Percentiles rank a stretch among this genome's conserved stretches.
phyloP scores from a whole-genome alignment of 148 eudicot species.

The Salicornia ramosissima region DNA sequence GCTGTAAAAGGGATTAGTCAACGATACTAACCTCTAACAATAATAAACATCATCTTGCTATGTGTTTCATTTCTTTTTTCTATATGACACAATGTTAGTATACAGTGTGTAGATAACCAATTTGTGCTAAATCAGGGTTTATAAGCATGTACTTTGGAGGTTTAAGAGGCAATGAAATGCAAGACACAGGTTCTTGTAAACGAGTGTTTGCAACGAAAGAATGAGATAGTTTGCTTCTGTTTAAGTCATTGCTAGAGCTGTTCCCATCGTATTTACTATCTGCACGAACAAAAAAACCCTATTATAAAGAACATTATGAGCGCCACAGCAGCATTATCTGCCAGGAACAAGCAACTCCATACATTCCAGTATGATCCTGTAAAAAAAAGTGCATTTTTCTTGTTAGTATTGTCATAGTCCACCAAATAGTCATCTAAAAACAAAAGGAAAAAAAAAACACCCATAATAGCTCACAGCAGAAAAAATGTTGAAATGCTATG shows the following conservation, averaged over 20 bases:
- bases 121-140: not conserved
- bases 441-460: not conserved
- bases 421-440: not conserved
- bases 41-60: slow-evolving; percentile 8
- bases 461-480: not conserved
- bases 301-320: not conserved
- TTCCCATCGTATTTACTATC: not conserved
- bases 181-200: not conserved
- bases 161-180: slow-evolving; percentile 1
- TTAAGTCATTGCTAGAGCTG: slow-evolving; percentile 3
- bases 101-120: slow-evolving; percentile 9
- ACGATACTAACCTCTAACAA: slow-evolving; percentile 2
- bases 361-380: not conserved
- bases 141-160: not conserved
- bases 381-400: not conserved
- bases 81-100: not conserved
- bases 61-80: not conserved
- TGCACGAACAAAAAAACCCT: not conserved
- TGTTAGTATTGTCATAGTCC: not conserved
- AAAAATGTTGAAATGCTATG: too few species aligned
- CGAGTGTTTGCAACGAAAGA: not conserved
- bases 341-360: not conserved
- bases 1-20: not conserved
- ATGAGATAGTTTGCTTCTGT: not conserved
- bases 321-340: not conserved